Base-by-base conservation (phyloP, 129 eudicot species). In the Artemisia tridentata region DNA sequence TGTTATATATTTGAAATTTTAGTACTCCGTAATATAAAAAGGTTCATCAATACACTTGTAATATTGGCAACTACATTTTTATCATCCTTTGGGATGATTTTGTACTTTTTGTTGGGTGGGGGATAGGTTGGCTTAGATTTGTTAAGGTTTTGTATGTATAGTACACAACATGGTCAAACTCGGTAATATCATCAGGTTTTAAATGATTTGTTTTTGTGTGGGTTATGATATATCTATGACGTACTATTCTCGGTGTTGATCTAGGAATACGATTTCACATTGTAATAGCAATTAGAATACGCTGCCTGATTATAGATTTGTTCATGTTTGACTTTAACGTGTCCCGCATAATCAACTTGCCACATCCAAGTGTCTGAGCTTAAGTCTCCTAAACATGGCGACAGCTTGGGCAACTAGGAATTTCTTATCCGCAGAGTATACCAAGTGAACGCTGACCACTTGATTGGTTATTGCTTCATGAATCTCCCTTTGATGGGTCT, bases 91-190 rank as follows among this genome's bases (percentile, higher is more conserved):
- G 45, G 16, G 56, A 23, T 61, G 50, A n/a, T 34, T 59, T 34
- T 38, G 45, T 38, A 38, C 12, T 14, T 25, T 21, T 15, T 46
- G 60, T 25, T n/a, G 47, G 46, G 6, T 38, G 67, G 47, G 63
- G 31, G 63, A 2, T 18, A 31, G 60, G 20, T 38, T 38, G 68
- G 61, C 7, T 18, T 62, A 50, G 69, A 50, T 27, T 50, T 49
- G 51, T 29, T 63, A 72, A 60, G 68, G 64, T 72, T 72, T 50
- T 62, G 41, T 62, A 72, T 72, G 62, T 72, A 72, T 72, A 72
- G 58, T 17, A 72, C 50, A 62, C 70, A 34, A 48, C 59, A 62
- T 29, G 69, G 77, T 50, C 63, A 61, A 60, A 25, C 14, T 46
- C 51, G 69, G 52, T 61, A 25, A 18, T 72, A 27, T 11, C 45